A percentile compares a stretch with the other conserved stretches of the same genome.
Conservation (phyloP, 257 asterid genomes). For the Nicotiana attenuata region DNA sequence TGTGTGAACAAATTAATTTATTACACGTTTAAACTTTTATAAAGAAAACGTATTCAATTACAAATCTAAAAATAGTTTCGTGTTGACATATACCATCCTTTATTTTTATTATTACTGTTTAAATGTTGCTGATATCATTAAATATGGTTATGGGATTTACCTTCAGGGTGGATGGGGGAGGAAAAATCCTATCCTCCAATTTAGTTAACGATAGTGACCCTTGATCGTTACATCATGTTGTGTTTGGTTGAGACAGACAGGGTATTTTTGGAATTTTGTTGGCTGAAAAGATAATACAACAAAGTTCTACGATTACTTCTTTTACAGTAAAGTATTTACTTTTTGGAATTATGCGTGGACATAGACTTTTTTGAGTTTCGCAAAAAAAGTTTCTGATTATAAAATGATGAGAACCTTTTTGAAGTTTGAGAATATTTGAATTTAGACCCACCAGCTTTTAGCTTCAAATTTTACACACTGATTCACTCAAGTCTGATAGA, state of each 20-base stretch:
- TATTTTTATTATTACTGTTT: neutral
- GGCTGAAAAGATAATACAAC: neutral
- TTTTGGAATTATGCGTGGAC: slow-evolving; percentile 6
- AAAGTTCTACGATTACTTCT: neutral
- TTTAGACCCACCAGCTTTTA: neutral
- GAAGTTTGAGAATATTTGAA: slow-evolving; percentile 7
- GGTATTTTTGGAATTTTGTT: neutral
- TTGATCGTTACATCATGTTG: neutral
- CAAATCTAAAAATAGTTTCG: neutral
- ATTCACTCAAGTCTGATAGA: too few relatives aligned
- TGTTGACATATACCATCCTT: too few relatives aligned
- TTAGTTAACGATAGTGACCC: slow-evolving; percentile 1
- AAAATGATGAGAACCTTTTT: neutral
- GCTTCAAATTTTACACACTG: neutral
- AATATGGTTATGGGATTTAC: neutral
- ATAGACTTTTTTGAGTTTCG: neutral
- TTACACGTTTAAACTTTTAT: neutral
- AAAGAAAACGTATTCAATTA: neutral
- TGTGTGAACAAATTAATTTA: too few relatives aligned
- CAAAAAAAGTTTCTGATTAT: neutral
- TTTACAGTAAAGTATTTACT: neutral
- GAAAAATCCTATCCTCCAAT: neutral
- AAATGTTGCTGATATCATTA: neutral
- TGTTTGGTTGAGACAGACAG: neutral
- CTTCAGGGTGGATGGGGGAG: neutral